These are phyloP conservation scores for Synchytrium microbalum DNA, from an alignment of 371 early-diverging fungal genomes.

Conservation along the genomic window DNA sequence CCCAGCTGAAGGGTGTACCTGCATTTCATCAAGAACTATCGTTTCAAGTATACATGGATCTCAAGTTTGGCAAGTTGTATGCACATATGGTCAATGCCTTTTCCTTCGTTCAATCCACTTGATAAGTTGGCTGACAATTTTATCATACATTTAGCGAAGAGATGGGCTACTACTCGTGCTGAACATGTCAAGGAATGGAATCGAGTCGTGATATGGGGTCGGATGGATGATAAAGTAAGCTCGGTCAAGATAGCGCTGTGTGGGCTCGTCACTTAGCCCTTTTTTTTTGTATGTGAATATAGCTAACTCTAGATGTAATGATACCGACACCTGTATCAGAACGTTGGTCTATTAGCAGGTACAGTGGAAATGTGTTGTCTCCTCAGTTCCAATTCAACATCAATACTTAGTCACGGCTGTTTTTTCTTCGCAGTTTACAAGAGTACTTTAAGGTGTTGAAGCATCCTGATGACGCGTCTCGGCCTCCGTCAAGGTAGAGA, in stretches of 20 bases:
- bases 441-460: neutral
- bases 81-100: too few relatives aligned
- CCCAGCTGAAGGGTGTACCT: neutral
- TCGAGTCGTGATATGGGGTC: neutral
- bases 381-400: too few relatives aligned
- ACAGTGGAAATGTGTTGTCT: too few relatives aligned
- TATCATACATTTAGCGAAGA: neutral
- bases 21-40: neutral
- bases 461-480: neutral
- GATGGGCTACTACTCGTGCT: neutral
- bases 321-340: neutral
- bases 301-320: neutral
- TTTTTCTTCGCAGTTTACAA: neutral
- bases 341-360: neutral
- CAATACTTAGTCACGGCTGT: too few relatives aligned
- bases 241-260: neutral
- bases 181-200: neutral
- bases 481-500: neutral
- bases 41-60: neutral
- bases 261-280: neutral
- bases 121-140: neutral
- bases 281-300: neutral
- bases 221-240: neutral
- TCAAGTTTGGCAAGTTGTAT: neutral
- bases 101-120: too few relatives aligned